These are phyloP conservation scores for Jacaranda copaia DNA, from an alignment of 257 asterid genomes.

Conservation along the genomic window DNA sequence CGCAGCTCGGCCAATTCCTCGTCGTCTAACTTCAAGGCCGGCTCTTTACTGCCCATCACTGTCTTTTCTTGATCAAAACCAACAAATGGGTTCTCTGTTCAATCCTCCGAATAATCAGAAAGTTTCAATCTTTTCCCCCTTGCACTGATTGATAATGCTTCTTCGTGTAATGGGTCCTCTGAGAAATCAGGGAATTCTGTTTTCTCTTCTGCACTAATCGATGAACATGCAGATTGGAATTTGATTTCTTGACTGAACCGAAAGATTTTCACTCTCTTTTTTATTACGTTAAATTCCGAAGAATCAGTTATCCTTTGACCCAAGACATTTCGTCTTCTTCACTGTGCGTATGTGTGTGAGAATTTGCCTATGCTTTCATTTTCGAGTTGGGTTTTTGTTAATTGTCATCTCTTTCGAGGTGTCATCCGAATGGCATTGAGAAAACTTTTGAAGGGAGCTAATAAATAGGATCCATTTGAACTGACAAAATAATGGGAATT, in stretches of 20 bases:
- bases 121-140: background rate
- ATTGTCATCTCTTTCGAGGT: background rate
- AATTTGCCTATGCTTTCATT: background rate
- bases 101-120: background rate
- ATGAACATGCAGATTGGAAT: background rate
- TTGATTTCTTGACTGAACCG: background rate
- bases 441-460: background rate
- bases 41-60: constrained; percentile 49
- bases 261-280: background rate
- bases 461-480: background rate
- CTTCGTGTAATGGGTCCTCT: background rate
- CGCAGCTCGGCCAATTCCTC: constrained; percentile 67
- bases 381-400: background rate
- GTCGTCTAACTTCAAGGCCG: constrained; percentile 56
- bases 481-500: background rate
- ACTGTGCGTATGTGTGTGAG: background rate
- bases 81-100: background rate
- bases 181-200: background rate
- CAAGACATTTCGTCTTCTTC: background rate
- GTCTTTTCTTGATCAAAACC: background rate
- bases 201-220: background rate
- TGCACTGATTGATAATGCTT: background rate
- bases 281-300: background rate
- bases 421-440: background rate
- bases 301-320: background rate